These are phyloP conservation scores for Plectosphaerella sp. DNA, from an alignment of 2,329 filamentous ascomycete species.

Conservation along the genomic window DNA sequence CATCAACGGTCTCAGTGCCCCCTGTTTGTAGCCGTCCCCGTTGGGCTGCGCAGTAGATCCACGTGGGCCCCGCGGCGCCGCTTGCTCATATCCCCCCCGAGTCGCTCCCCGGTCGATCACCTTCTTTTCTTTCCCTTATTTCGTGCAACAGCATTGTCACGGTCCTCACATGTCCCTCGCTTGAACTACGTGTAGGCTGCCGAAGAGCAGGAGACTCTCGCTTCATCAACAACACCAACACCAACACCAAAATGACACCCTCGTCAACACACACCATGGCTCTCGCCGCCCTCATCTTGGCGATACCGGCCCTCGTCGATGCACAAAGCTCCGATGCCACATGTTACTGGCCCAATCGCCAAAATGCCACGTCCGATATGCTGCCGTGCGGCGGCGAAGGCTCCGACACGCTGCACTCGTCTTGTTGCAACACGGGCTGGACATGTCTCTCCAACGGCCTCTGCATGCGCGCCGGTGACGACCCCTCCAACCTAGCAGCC, in stretches of 20 bases:
- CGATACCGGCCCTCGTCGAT: background rate
- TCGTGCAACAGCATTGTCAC: background rate
- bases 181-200: background rate
- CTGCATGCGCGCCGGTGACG: constrained; percentile 1
- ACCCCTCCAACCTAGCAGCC: background rate
- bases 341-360: background rate
- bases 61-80: background rate
- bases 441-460: constrained; percentile 2
- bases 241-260: background rate
- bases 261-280: background rate
- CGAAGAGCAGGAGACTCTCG: background rate
- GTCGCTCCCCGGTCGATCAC: background rate
- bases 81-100: background rate
- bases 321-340: background rate
- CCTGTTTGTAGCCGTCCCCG: no score
- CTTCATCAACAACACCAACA: background rate
- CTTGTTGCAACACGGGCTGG: constrained; percentile 1
- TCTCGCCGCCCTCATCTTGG: background rate
- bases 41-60: background rate
- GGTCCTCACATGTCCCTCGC: background rate
- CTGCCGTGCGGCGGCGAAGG: background rate
- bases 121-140: background rate
- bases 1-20: background rate
- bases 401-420: constrained; percentile 1
- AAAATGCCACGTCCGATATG: background rate